These are phyloP conservation scores for Allium cepa DNA, from an alignment of 106 monocot genomes.

Conservation along the genomic window DNA sequence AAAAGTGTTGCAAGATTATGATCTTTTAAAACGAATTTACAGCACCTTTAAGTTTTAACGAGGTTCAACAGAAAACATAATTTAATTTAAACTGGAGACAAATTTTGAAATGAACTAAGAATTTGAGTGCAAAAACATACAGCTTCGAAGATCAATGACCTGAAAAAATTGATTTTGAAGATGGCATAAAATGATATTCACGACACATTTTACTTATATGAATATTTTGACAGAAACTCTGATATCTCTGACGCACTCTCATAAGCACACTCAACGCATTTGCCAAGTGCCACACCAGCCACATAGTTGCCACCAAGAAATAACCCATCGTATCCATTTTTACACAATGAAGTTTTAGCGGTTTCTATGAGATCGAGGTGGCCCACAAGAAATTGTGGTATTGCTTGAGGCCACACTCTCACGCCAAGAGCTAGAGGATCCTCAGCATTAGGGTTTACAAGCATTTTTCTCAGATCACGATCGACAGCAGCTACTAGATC, in stretches of 20 bases:
- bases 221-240: conserved; percentile 51
- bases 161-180: too few species aligned
- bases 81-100: too few species aligned
- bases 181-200: too few species aligned
- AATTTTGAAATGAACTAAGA: too few species aligned
- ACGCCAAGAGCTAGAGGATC: conserved; percentile 72
- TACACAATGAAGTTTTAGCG: conserved; percentile 49
- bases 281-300: conserved; percentile 86
- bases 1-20: too few species aligned
- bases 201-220: conserved; percentile 25
- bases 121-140: too few species aligned
- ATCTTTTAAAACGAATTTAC: too few species aligned
- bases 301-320: conserved; percentile 97
- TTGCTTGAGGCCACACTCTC: conserved; percentile 87
- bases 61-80: too few species aligned
- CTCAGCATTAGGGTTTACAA: conserved; percentile 56
- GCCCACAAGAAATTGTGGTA: conserved; percentile 87
- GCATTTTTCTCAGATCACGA: conserved; percentile 83
- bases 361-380: conserved; percentile 78
- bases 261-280: conserved; percentile 81
- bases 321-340: conserved; percentile 57
- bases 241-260: conserved; percentile 60
- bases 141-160: too few species aligned
- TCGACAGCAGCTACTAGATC: conserved; percentile 84
- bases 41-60: too few species aligned